Percentiles rank a stretch among this genome's conserved stretches.
Conservation (phyloP, 2,329 filamentous ascomycete species). For the Xylariaceae sp. region DNA sequence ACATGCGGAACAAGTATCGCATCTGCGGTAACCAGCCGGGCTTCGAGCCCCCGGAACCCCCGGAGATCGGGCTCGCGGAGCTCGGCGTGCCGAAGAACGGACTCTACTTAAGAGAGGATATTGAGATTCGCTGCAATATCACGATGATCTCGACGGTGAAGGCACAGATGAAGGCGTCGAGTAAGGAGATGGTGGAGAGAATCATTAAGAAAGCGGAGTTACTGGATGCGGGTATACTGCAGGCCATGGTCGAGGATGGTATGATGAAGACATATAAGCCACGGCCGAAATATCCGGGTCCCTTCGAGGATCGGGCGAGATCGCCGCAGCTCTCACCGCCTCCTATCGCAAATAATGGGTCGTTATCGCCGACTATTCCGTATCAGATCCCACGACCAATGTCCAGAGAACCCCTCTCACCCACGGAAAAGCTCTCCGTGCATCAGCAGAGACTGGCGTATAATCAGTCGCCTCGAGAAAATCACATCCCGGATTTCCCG, state of each 20-base stretch:
- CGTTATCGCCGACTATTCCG: conserved; percentile 33
- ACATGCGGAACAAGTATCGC: conserved; percentile 63
- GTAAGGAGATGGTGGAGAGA: conserved; percentile 61
- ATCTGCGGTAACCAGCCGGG: conserved; percentile 65
- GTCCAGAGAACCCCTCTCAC: conserved; percentile 27
- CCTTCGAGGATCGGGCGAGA: conserved; percentile 15
- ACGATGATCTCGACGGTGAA: conserved; percentile 61
- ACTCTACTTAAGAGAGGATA: conserved; percentile 63
- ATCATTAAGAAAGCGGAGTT: conserved; percentile 68
- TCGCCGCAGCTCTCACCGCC: conserved; percentile 29
- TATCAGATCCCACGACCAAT: conserved; percentile 40
- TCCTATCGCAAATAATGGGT: conserved; percentile 10
- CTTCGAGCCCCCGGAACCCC: conserved; percentile 53
- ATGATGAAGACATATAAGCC: conserved; percentile 55
- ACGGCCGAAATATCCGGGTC: conserved; percentile 37
- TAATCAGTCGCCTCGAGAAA: conserved; percentile 3
- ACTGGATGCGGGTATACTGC: conserved; percentile 59
- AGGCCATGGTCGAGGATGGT: conserved; percentile 63
- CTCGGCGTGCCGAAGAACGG: conserved; percentile 60
- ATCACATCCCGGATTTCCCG: conserved; percentile 20
- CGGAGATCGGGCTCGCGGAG: conserved; percentile 54
- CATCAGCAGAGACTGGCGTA: conserved; percentile 25
- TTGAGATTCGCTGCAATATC: conserved; percentile 65
- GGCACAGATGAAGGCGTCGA: conserved; percentile 59
- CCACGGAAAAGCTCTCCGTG: conserved; percentile 33